Evolutionary conservation across 2,329 filamentous ascomycete species (phyloP).

Genomic region (Byssothecium circinans): DNA sequence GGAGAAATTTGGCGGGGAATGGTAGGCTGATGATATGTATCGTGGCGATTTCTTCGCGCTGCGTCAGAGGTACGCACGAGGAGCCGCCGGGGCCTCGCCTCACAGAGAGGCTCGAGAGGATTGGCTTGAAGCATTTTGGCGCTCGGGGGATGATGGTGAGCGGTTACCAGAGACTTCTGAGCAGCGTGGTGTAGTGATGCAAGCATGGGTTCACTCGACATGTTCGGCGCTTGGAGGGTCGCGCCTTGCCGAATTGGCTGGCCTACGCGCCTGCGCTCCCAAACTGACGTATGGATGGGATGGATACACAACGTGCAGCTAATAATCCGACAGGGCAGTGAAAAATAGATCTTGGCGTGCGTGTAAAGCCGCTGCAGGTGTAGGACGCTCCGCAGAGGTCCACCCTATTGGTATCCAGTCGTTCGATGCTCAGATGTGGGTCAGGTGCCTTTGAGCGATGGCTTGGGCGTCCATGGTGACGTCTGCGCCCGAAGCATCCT

Average conservation of each 20-base stretch:
- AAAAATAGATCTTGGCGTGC: constrained; percentile 40
- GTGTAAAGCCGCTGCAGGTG: constrained; percentile 21
- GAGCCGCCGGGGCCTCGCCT: constrained; percentile 42
- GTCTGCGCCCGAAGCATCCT: background rate
- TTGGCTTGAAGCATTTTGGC: constrained; percentile 35
- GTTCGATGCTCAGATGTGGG: background rate
- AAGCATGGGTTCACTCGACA: constrained; percentile 19
- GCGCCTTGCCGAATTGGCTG: constrained; percentile 25
- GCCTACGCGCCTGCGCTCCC: constrained; percentile 34
- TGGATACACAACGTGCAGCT: constrained; percentile 23
- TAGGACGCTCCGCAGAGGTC: constrained; percentile 16
- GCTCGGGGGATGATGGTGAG: constrained; percentile 27
- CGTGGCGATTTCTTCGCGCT: constrained; percentile 30
- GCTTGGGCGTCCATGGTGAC: background rate
- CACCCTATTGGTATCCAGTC: constrained; percentile 9
- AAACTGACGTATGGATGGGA: constrained; percentile 1
- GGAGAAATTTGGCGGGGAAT: constrained; percentile 22
- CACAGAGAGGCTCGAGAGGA: constrained; percentile 27
- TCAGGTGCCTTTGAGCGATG: background rate
- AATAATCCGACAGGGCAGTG: constrained; percentile 23
- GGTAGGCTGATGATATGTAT: constrained; percentile 43
- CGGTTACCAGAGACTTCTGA: constrained; percentile 28
- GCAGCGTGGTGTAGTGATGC: constrained; percentile 32
- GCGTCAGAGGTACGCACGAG: constrained; percentile 32
- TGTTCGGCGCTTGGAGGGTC: constrained; percentile 30